Evolutionary conservation across 208 protist species (phyloP).

Genomic region (Trypanosoma rangeli): DNA sequence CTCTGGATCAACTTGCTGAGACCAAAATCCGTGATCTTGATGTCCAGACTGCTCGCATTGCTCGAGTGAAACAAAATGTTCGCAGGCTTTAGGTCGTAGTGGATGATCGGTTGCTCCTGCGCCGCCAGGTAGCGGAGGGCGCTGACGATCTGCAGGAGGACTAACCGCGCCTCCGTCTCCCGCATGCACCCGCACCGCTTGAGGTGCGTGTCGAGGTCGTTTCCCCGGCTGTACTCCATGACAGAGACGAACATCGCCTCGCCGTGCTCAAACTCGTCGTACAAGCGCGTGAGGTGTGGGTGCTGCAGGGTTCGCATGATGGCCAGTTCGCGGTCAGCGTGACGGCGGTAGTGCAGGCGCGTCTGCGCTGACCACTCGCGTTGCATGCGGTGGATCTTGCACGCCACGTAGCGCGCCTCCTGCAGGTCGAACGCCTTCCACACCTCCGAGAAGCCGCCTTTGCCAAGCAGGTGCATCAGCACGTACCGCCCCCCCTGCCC

Average conservation of each 20-base stretch:
- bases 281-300: slow-evolving; percentile 75
- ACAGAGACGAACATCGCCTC: slow-evolving; percentile 90
- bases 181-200: slow-evolving; percentile 75
- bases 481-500: slow-evolving; percentile 77
- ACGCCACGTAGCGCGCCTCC: slow-evolving; percentile 88
- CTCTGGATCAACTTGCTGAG: slow-evolving; percentile 94
- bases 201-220: slow-evolving; percentile 91
- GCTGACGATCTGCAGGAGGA: slow-evolving; percentile 90
- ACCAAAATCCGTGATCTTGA: slow-evolving; percentile 98
- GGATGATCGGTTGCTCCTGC: slow-evolving; percentile 84
- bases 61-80: slow-evolving; percentile 80
- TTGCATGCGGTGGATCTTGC: slow-evolving; percentile 95
- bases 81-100: slow-evolving; percentile 93
- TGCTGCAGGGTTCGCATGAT: slow-evolving; percentile 93
- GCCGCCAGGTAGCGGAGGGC: slow-evolving; percentile 92
- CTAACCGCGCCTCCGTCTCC: slow-evolving; percentile 87
- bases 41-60: slow-evolving; percentile 60
- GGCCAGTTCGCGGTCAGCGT: slow-evolving; percentile 91
- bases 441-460: slow-evolving; percentile 96
- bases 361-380: slow-evolving; percentile 82
- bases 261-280: slow-evolving; percentile 87
- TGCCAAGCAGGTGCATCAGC: slow-evolving; percentile 91
- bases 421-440: slow-evolving; percentile 93
- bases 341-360: slow-evolving; percentile 90
- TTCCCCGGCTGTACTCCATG: slow-evolving; percentile 93